Percentiles rank a stretch among this genome's conserved stretches.
Evolutionary conservation across 169 alveolate genomes (phyloP).

Genomic region (Plasmodium cynomolgi): DNA sequence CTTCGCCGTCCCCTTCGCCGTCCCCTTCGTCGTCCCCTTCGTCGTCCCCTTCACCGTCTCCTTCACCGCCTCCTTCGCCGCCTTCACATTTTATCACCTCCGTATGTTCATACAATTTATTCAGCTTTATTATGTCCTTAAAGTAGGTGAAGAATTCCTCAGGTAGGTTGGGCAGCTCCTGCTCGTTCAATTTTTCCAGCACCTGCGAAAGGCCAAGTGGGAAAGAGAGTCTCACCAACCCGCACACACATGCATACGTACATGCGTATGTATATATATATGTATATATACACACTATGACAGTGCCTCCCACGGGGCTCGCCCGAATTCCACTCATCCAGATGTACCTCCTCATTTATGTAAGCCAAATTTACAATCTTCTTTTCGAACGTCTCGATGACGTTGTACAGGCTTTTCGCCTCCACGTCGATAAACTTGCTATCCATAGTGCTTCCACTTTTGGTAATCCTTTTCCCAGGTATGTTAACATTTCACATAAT

Average conservation of each 20-base stretch:
- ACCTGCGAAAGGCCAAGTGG: conserved; percentile 1
- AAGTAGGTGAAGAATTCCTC: conserved; percentile 33
- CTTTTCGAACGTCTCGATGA: conserved; percentile 46
- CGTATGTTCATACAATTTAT: conserved; percentile 66
- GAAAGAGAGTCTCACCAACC: background rate
- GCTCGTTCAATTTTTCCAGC: conserved; percentile 46
- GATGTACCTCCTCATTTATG: conserved; percentile 63
- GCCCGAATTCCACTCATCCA: background rate
- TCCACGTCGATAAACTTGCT: conserved; percentile 34
- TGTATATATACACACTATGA: background rate
- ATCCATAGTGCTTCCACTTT: background rate
- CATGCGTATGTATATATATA: background rate
- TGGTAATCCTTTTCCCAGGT: background rate
- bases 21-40: background rate
- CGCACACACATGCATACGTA: no score
- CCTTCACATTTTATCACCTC: conserved; percentile 1
- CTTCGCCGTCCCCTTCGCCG: background rate
- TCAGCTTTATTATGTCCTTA: conserved; percentile 55
- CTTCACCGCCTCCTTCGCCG: background rate
- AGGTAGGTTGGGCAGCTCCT: background rate
- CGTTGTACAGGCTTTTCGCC: conserved; percentile 47
- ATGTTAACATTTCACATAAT: background rate
- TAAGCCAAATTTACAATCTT: conserved; percentile 34
- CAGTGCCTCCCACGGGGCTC: background rate
- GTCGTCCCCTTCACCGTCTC: background rate